Evolutionary conservation across 1,284 basidiomycete species (phyloP).

Genomic region (Cryptococcus amylolentus): DNA sequence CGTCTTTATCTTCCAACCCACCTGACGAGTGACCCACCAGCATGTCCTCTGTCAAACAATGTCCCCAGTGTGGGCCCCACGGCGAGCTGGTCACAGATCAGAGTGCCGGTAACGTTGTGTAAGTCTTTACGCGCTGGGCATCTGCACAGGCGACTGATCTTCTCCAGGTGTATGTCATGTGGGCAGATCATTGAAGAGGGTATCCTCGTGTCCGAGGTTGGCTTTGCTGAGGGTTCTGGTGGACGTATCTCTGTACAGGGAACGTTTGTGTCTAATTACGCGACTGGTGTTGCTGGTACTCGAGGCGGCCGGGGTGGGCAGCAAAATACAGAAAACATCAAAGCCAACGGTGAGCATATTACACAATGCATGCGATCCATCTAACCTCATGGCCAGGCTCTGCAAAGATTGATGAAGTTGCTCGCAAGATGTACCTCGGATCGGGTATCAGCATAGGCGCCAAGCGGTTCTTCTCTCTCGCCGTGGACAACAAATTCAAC

Average conservation of each 20-base stretch:
- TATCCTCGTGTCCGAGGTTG: conserved; percentile 87
- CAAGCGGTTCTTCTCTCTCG: conserved; percentile 85
- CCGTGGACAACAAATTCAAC: conserved; percentile 89
- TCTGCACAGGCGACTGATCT: not conserved
- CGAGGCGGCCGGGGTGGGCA: conserved; percentile 22
- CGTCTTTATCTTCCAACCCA: no score
- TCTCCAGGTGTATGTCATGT: conserved; percentile 64
- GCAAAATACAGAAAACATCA: conserved; percentile 32
- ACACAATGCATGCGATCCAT: not conserved
- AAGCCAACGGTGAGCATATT: conserved; percentile 31
- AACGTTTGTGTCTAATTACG: conserved; percentile 84
- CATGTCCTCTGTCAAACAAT: conserved; percentile 14
- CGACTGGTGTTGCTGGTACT: conserved; percentile 53
- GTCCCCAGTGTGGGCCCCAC: conserved; percentile 29
- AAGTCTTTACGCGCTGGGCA: conserved; percentile 9
- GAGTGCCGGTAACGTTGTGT: conserved; percentile 36
- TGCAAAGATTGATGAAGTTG: conserved; percentile 75
- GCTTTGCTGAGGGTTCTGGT: conserved; percentile 86
- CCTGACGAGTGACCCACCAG: no score
- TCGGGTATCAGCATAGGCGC: conserved; percentile 77
- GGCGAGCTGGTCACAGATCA: conserved; percentile 29
- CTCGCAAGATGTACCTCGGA: conserved; percentile 70
- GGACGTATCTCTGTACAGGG: conserved; percentile 96
- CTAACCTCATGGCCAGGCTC: conserved; percentile 56
- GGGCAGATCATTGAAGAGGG: conserved; percentile 91